Base-by-base conservation (phyloP, 495 filamentous ascomycete species). In the Podospora australis region DNA sequence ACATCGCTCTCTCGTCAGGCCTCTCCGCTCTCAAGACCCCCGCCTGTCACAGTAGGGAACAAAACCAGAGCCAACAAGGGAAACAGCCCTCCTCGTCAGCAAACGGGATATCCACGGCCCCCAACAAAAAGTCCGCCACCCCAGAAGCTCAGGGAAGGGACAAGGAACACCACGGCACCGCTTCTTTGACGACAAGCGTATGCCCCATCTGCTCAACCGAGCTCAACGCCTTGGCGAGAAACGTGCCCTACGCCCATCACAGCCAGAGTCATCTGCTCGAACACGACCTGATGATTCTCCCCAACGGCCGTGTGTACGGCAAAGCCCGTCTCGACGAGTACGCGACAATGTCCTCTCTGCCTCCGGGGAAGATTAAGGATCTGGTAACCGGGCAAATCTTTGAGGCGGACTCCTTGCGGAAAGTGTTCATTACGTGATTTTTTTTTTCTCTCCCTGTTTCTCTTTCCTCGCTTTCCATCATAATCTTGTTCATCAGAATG, bases 181-280 rank as follows among this genome's bases (percentile, higher is more conserved):
- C 68, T 2, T 64, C 62, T 16, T 55, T 72, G 22, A 66, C 65
- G 2, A 58, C 67, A 1, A 67, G 57, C 49, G 80, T 95, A 38
- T 98, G 92, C 57, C 94, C 92, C 4, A 97, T 97, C 60, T 98
- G 92, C 70, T 88, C 83, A 30, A 92, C 84, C 2, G 92, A 98
- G 64, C 75, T 98, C 46, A 96, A 98, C 64, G 87, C 87, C 50
- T 76, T 98, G 25, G 92, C 92, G 13, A 75, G 82, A 32, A 82
- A 82, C 58, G 83, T 97, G 48, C 92, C 92, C 11, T 96, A 96
- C 58, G 92, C 92, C 19, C 85, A 95, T 54, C 92, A 98, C 62
- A 85, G 82, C 38, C 92, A 94, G 72, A 96, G 90, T 62, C 83
- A 86, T 50, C 84, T 58, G 32, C 47, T 96, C 19, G 90, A 95